These are phyloP conservation scores for Colletotrichum sp. DNA, from an alignment of 2,329 filamentous ascomycete species.

Conservation along the genomic window DNA sequence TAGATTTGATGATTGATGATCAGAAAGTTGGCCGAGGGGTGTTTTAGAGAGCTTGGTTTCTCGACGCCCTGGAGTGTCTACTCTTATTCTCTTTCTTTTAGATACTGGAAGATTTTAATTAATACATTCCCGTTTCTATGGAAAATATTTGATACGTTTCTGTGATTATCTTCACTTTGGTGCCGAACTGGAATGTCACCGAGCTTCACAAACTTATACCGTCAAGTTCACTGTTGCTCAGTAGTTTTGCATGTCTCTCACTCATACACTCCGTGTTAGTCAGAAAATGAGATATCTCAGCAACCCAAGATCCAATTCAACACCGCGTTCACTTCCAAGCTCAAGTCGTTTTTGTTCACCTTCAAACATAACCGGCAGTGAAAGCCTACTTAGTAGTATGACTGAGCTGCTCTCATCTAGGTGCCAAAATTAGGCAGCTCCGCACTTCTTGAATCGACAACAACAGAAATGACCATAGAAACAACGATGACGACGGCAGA, in stretches of 20 bases:
- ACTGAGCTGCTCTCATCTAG: neutral
- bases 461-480: neutral
- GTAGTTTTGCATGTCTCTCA: neutral
- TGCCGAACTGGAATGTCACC: neutral
- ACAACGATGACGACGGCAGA: neutral
- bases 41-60: neutral
- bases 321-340: neutral
- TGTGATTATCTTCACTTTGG: neutral
- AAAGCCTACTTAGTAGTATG: neutral
- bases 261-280: neutral
- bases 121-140: neutral
- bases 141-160: neutral
- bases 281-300: too few species aligned
- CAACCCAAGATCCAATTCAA: too few species aligned
- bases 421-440: neutral
- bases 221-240: rapidly evolving
- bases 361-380: neutral
- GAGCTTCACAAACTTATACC: neutral
- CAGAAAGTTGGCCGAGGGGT: neutral
- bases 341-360: neutral
- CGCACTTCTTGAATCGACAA: neutral
- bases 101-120: neutral
- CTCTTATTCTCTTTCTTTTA: neutral
- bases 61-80: neutral
- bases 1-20: neutral